phyloP scores from a whole-genome alignment of 2,329 filamentous ascomycete species.

The Verruconis gallopava region DNA sequence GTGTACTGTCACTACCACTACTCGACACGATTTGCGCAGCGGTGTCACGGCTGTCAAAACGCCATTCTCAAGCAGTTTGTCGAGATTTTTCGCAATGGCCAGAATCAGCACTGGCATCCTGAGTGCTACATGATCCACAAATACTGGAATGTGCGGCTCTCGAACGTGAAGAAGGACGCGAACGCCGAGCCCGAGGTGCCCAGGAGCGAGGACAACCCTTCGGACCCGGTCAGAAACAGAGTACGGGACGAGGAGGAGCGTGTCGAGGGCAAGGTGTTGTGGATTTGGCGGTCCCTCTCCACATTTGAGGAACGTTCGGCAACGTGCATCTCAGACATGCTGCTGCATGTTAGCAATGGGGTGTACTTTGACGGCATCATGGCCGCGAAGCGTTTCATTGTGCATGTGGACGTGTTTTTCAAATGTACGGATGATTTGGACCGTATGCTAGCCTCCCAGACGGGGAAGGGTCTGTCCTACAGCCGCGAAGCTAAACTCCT shows the following conservation, averaged over 20 bases:
- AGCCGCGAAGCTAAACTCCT: constrained; percentile 92
- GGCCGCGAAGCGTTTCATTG: constrained; percentile 90
- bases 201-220: constrained; percentile 29
- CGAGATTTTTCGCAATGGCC: constrained; percentile 93
- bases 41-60: constrained; percentile 92
- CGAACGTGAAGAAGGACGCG: constrained; percentile 17
- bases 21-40: constrained; percentile 90
- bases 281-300: constrained; percentile 95
- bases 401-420: constrained; percentile 89
- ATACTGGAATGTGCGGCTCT: constrained; percentile 93
- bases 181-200: constrained; percentile 6
- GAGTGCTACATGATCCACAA: constrained; percentile 99
- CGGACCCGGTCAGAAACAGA: constrained; percentile 54
- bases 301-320: constrained; percentile 96
- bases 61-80: constrained; percentile 98
- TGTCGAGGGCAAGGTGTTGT: constrained; percentile 96
- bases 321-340: constrained; percentile 97
- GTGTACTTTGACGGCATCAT: constrained; percentile 91
- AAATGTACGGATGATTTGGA: constrained; percentile 78
- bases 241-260: constrained; percentile 80
- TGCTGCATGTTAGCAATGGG: constrained; percentile 94
- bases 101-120: constrained; percentile 98
- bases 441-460: constrained; percentile 51
- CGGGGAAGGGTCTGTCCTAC: constrained; percentile 77
- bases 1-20: constrained; percentile 99